Evolutionary conservation across 495 filamentous ascomycete species (phyloP).

Genomic region (Cryomyces minteri): DNA sequence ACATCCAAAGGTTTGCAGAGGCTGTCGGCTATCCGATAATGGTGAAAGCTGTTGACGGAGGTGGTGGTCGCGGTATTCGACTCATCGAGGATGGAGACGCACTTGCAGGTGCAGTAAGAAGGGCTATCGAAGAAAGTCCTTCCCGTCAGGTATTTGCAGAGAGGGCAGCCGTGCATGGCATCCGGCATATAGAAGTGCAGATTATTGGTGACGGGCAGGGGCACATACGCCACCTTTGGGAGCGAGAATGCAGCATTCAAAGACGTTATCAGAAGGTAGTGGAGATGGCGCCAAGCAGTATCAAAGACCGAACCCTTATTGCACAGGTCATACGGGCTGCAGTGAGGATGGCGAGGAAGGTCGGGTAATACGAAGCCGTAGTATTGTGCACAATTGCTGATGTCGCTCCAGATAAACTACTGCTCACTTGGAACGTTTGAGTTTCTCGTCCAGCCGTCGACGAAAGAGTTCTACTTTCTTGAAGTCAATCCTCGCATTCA

Average conservation of each 20-base stretch:
- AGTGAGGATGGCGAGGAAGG: slow-evolving; percentile 18
- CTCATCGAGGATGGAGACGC: slow-evolving; percentile 14
- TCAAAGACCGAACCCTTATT: slow-evolving; percentile 21
- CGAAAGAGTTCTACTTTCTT: slow-evolving; percentile 18
- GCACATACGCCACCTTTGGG: slow-evolving; percentile 20
- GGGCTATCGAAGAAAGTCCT: slow-evolving; percentile 28
- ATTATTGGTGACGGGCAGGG: slow-evolving; percentile 20
- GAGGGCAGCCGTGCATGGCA: slow-evolving; percentile 22
- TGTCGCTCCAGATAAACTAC: slow-evolving; percentile 13
- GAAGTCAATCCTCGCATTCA: slow-evolving; percentile 24
- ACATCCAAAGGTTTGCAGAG: slow-evolving; percentile 25
- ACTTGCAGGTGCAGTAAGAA: slow-evolving; percentile 9
- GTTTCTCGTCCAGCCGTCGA: slow-evolving; percentile 20
- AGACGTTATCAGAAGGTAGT: slow-evolving; percentile 23
- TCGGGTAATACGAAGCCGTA: not conserved
- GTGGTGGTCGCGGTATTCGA: slow-evolving; percentile 22
- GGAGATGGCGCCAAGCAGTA: slow-evolving; percentile 26
- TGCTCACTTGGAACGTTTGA: slow-evolving; percentile 22
- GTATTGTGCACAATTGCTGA: not conserved
- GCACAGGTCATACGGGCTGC: slow-evolving; percentile 18
- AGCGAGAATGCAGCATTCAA: slow-evolving; percentile 23
- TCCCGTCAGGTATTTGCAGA: slow-evolving; percentile 32
- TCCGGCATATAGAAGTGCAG: slow-evolving; percentile 23
- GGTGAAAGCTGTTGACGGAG: slow-evolving; percentile 27
- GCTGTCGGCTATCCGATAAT: slow-evolving; percentile 35